These are phyloP conservation scores for Lachancea meyersii DNA, from an alignment of 805 yeast species.

Conservation along the genomic window DNA sequence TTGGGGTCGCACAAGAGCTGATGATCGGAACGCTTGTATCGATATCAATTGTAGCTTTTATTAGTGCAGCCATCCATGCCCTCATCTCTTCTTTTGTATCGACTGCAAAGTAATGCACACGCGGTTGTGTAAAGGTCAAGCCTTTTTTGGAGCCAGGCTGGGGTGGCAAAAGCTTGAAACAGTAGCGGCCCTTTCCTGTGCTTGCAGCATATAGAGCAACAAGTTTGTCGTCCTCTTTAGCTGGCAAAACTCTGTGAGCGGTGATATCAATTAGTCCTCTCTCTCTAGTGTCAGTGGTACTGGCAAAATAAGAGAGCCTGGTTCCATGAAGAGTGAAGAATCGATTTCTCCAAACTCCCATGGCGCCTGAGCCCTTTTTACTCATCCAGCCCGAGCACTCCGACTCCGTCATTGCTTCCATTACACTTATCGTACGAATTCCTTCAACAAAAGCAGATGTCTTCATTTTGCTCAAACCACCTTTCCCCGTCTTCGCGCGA, in stretches of 20 bases:
- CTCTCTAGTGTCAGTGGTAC: constrained; percentile 73
- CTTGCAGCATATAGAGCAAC: constrained; percentile 87
- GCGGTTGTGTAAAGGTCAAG: constrained; percentile 91
- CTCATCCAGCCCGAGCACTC: constrained; percentile 93
- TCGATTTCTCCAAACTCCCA: constrained; percentile 89
- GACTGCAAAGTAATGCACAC: constrained; percentile 92
- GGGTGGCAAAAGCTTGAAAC: constrained; percentile 92
- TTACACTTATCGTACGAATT: constrained; percentile 65
- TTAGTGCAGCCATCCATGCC: constrained; percentile 88
- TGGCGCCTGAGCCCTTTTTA: constrained; percentile 76
- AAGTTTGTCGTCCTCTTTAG: constrained; percentile 75
- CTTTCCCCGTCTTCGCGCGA: constrained; percentile 49
- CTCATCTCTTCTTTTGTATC: constrained; percentile 89
- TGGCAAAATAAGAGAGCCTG: constrained; percentile 78
- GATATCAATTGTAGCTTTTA: constrained; percentile 93
- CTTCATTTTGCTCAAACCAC: constrained; percentile 45
- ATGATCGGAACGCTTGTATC: constrained; percentile 90
- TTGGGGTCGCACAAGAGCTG: constrained; percentile 92
- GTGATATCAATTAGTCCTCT: constrained; percentile 94
- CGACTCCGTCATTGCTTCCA: constrained; percentile 69
- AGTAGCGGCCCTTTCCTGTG: constrained; percentile 88
- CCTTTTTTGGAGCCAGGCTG: constrained; percentile 97
- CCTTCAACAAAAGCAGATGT: constrained; percentile 88
- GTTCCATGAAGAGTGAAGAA: constrained; percentile 86
- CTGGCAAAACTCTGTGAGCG: constrained; percentile 84